A percentile compares a stretch with the other conserved stretches of the same genome.
Conservation (phyloP, 1,139 yeast genomes). For the Torulaspora pretoriensis region DNA sequence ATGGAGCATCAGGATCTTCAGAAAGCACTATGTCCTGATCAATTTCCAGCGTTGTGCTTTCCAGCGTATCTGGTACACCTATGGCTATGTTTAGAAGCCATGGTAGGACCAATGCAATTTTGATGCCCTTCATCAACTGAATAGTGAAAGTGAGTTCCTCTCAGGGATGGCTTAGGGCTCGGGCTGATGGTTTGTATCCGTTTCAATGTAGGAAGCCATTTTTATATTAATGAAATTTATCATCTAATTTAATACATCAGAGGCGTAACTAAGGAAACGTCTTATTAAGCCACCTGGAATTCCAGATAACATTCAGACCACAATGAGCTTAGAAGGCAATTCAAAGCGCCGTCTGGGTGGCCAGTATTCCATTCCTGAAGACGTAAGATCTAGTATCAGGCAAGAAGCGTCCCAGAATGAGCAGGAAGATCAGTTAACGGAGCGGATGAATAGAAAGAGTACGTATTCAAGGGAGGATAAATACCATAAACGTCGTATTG, state of each 20-base stretch:
- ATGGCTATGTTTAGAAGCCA: not conserved
- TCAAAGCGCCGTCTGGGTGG: slow-evolving; percentile 19
- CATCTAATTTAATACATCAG: not conserved
- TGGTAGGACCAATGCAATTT: not conserved
- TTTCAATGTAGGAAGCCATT: not conserved
- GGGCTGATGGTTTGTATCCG: not conserved
- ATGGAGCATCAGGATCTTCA: not conserved
- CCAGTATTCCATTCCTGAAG: slow-evolving; percentile 39
- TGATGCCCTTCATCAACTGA: slow-evolving; percentile 5
- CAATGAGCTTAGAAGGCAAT: slow-evolving; percentile 7
- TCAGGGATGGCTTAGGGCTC: not conserved
- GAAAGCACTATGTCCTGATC: slow-evolving; percentile 8
- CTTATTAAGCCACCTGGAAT: too few relatives aligned
- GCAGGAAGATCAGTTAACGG: slow-evolving; percentile 37
- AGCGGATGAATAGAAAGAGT: slow-evolving; percentile 34
- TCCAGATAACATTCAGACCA: not conserved
- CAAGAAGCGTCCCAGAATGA: slow-evolving; percentile 36
- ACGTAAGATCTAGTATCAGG: slow-evolving; percentile 33
- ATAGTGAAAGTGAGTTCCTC: not conserved
- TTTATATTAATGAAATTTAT: not conserved
- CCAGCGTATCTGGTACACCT: not conserved
- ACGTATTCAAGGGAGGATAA: slow-evolving; percentile 40
- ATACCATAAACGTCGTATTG: slow-evolving; percentile 43
- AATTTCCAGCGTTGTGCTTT: slow-evolving; percentile 4
- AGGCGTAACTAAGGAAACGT: not conserved